Evolutionary conservation across 1,284 basidiomycete genomes (phyloP).

Genomic region (Chondrostereum purpureum): DNA sequence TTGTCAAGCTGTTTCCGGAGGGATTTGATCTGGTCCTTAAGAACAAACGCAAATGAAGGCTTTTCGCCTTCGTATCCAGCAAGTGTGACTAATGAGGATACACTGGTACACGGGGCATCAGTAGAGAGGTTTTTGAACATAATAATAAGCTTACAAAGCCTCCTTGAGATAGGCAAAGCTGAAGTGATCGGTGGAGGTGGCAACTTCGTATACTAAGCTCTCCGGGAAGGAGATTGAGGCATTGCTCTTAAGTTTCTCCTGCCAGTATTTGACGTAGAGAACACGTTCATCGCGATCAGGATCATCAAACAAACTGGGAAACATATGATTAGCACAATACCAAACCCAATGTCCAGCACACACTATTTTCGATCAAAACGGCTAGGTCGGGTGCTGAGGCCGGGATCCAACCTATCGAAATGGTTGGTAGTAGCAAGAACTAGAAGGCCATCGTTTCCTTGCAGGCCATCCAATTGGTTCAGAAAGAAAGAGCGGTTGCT

Average conservation of each 20-base stretch:
- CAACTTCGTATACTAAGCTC: slow-evolving; percentile 51
- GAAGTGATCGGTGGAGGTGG: slow-evolving; percentile 54
- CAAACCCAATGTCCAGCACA: slow-evolving; percentile 28
- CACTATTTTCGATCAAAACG: slow-evolving; percentile 83
- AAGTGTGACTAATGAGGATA: slow-evolving; percentile 55
- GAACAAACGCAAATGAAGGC: slow-evolving; percentile 38
- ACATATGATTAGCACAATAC: background rate
- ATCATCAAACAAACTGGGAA: slow-evolving; percentile 52
- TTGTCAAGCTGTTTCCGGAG: slow-evolving; percentile 57
- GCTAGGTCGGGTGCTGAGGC: slow-evolving; percentile 68
- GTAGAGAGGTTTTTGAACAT: too few species aligned
- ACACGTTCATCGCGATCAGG: slow-evolving; percentile 57
- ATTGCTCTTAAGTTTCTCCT: slow-evolving; percentile 60
- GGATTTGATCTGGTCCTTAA: slow-evolving; percentile 51
- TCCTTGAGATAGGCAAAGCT: slow-evolving; percentile 83
- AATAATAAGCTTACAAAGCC: slow-evolving; percentile 70
- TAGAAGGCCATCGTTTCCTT: slow-evolving; percentile 71
- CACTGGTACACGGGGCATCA: slow-evolving; percentile 40
- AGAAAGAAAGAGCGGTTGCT: slow-evolving; percentile 78
- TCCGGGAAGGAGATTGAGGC: slow-evolving; percentile 61
- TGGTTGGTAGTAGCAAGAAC: slow-evolving; percentile 82
- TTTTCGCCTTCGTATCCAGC: slow-evolving; percentile 42
- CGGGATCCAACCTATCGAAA: slow-evolving; percentile 71
- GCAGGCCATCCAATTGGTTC: slow-evolving; percentile 72
- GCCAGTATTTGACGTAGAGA: slow-evolving; percentile 72